A percentile compares a stretch with the other conserved stretches of the same genome.
phyloP scores from a whole-genome alignment of 2,329 filamentous ascomycete species.

The Neonectria hederae region DNA sequence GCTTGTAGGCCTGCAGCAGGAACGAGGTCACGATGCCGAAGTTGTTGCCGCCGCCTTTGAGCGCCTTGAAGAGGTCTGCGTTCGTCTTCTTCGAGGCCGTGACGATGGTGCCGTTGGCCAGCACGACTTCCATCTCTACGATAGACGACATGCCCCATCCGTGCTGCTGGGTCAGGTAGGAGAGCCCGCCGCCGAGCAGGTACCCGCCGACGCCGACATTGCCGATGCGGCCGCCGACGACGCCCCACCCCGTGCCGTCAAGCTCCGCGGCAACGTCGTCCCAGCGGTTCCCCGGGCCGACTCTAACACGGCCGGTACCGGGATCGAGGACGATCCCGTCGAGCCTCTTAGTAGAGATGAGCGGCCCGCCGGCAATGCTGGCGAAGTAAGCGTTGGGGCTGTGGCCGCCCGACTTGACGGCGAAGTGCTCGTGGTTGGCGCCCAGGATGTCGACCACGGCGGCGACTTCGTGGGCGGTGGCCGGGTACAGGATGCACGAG shows the following conservation, averaged over 20 bases:
- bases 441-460: constrained; percentile 61
- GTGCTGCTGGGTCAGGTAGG: constrained; percentile 60
- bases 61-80: constrained; percentile 60
- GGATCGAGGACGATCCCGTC: constrained; percentile 52
- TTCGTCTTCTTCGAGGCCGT: constrained; percentile 54
- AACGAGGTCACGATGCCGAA: constrained; percentile 61
- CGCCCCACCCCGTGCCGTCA: constrained; percentile 53
- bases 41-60: constrained; percentile 67
- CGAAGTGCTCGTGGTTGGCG: constrained; percentile 59
- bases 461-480: constrained; percentile 60
- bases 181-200: constrained; percentile 63
- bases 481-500: constrained; percentile 58
- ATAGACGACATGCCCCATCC: constrained; percentile 63
- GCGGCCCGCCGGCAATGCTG: constrained; percentile 58
- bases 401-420: constrained; percentile 66
- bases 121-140: constrained; percentile 60
- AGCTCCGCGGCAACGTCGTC: constrained; percentile 52
- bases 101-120: constrained; percentile 59
- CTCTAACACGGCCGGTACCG: constrained; percentile 48
- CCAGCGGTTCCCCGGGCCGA: constrained; percentile 59
- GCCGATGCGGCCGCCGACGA: constrained; percentile 56
- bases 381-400: constrained; percentile 63
- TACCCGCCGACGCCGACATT: constrained; percentile 59
- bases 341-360: constrained; percentile 59
- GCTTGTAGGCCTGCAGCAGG: constrained; percentile 53